Base-by-base conservation (phyloP, 139 green algal species). In the Edaphochlamys debaryana region DNA sequence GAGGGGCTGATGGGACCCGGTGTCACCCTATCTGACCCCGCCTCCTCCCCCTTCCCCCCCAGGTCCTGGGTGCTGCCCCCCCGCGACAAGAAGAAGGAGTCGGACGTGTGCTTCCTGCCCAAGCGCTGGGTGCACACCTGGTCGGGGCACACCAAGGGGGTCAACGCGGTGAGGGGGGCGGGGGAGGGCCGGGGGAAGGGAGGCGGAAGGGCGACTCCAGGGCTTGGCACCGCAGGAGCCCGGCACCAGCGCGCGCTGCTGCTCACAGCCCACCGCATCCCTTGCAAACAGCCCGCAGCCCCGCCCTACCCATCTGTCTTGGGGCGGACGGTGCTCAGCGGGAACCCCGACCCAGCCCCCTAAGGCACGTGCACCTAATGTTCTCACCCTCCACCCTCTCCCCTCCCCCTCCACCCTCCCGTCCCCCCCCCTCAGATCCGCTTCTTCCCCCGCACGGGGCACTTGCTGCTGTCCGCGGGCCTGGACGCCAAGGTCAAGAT, bases 401-500 rank as follows among this genome's bases (percentile, higher is more conserved):
- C 22, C 25, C 56, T 32, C 22, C 56, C 17, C 22, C 11, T 27
- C 25, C 56, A 20, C 56, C 56, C 56, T 4, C 56, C 25, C 56
- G 4, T n/a, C 56, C 22, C 56, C 56, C 4, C 22, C 8, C 27
- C n/a, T n/a, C 69, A 79, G 71, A 97, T 99, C 78, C 90, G 92
- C 17, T 98, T 99, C 89, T 99, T 99, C 88, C 97, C 97, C 4
- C 71, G 88, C 36, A 92, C 86, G 4, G 97, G 95, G 8, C 97
- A 99, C 86, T 87, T 99, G 81, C 91, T 99, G 77, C 93, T 99
- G 40, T 97, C 94, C 5, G 97, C 96, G 11, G 94, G 94, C 8
- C 91, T 99, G 91, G 97, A 99, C 69, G 95, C 91, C 81, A 95
- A 96, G 77, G 67, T 98, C 86, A 99, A 99, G 91, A 98, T 99